Percentiles rank a stretch among this genome's conserved stretches.
Conservation (phyloP, 2,329 filamentous ascomycete genomes). For the Colletotrichum falcatum region DNA sequence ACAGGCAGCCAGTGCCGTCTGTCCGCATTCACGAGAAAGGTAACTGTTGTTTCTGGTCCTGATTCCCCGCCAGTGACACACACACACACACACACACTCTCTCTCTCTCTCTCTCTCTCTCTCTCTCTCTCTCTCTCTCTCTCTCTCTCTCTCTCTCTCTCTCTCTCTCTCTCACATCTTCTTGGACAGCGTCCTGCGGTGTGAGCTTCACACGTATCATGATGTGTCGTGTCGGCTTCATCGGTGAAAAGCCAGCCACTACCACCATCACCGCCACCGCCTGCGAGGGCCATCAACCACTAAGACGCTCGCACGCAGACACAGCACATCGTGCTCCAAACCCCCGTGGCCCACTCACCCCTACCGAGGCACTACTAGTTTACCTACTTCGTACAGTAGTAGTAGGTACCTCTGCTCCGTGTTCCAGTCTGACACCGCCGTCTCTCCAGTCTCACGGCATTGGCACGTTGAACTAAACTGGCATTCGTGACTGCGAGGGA, state of each 20-base stretch:
- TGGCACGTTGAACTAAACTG: neutral
- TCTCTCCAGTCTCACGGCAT: constrained; percentile 9
- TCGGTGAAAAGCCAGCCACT: neutral
- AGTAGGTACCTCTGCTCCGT: constrained; percentile 15
- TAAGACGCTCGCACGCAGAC: constrained; percentile 4
- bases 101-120: no score
- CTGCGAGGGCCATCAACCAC: neutral
- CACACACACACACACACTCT: neutral
- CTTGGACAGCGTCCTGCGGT: constrained; percentile 1
- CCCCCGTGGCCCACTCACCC: neutral
- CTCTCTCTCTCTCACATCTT: no score
- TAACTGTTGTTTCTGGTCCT: neutral
- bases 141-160: no score
- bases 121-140: no score
- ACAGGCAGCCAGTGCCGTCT: neutral
- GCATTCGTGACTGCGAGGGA: neutral
- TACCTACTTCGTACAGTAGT: no score
- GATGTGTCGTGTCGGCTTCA: neutral
- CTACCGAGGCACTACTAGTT: no score
- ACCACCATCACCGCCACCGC: neutral
- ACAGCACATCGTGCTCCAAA: constrained; percentile 4
- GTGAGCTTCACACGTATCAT: constrained; percentile 8
- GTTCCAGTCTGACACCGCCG: neutral
- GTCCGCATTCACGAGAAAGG: neutral
- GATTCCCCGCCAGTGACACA: neutral